A percentile compares a stretch with the other conserved stretches of the same genome.
Evolutionary conservation across 1,284 basidiomycete genomes (phyloP).

Genomic region (Ceratobasidium sp.): DNA sequence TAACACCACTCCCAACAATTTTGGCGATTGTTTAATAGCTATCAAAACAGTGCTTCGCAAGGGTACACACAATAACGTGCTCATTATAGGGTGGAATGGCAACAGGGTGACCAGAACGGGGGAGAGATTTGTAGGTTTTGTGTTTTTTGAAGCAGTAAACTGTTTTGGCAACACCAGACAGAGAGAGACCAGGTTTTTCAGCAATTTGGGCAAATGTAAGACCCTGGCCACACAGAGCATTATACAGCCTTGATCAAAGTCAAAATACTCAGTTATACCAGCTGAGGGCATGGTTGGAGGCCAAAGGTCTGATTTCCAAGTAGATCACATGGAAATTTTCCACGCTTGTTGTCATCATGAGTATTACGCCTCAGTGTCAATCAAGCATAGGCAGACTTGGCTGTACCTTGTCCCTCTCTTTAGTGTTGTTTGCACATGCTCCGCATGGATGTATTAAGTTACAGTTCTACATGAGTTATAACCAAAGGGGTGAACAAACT

Average conservation of each 20-base stretch:
- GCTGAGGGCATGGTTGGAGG: too few species aligned
- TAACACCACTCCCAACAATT: background rate
- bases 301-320: too few species aligned
- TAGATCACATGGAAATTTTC: too few species aligned
- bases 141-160: background rate
- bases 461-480: too few species aligned
- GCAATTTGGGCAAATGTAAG: background rate
- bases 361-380: too few species aligned
- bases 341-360: too few species aligned
- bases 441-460: too few species aligned
- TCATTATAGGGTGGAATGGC: background rate
- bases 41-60: background rate
- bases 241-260: background rate
- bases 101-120: background rate
- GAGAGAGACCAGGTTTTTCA: background rate
- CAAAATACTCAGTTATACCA: background rate
- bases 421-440: too few species aligned
- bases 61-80: background rate
- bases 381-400: too few species aligned
- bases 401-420: too few species aligned
- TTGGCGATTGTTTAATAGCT: background rate
- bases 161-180: background rate
- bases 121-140: constrained; percentile 2
- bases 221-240: background rate
- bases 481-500: too few species aligned